Evolutionary conservation across 176 grass and related monocot species (phyloP).

Genomic region (Musa beccarii): DNA sequence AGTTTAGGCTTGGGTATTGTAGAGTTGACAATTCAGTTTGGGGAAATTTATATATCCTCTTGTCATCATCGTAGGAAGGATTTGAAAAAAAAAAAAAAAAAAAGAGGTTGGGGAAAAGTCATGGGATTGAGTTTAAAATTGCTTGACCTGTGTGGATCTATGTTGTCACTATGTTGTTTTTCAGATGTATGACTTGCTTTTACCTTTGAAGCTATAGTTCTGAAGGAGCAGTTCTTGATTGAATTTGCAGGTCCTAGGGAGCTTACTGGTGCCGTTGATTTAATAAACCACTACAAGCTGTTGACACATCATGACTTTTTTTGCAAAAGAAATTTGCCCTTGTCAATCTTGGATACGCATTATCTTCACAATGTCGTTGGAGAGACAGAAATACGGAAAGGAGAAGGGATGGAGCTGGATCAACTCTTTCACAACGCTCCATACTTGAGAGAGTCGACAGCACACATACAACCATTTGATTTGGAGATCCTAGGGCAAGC

Average conservation of each 20-base stretch:
- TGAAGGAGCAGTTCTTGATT: conserved; percentile 2
- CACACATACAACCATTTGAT: conserved; percentile 63
- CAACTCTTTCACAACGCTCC: conserved; percentile 63
- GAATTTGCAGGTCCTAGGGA: conserved; percentile 26
- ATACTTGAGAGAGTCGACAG: conserved; percentile 48
- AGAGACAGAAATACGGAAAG: conserved; percentile 31
- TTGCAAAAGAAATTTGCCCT: conserved; percentile 27
- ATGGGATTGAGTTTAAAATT: background rate
- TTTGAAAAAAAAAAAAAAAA: too few relatives aligned
- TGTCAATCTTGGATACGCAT: conserved; percentile 24
- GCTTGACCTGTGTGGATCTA: background rate
- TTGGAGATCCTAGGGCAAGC: conserved; percentile 68
- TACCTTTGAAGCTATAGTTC: background rate
- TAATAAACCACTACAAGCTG: conserved; percentile 30
- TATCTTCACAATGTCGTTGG: conserved; percentile 30
- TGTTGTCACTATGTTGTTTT: background rate
- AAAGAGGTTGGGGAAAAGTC: too few relatives aligned
- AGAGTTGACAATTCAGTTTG: too few relatives aligned
- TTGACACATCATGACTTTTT: conserved; percentile 30
- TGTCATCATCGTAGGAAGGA: too few relatives aligned
- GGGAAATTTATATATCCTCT: too few relatives aligned
- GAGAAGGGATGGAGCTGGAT: conserved; percentile 65
- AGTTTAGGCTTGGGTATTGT: too few relatives aligned
- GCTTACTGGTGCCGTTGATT: conserved; percentile 29
- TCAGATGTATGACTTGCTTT: background rate